These are phyloP conservation scores for Skeletonema marinoi DNA, from an alignment of 108 stramenopile species.

Conservation along the genomic window DNA sequence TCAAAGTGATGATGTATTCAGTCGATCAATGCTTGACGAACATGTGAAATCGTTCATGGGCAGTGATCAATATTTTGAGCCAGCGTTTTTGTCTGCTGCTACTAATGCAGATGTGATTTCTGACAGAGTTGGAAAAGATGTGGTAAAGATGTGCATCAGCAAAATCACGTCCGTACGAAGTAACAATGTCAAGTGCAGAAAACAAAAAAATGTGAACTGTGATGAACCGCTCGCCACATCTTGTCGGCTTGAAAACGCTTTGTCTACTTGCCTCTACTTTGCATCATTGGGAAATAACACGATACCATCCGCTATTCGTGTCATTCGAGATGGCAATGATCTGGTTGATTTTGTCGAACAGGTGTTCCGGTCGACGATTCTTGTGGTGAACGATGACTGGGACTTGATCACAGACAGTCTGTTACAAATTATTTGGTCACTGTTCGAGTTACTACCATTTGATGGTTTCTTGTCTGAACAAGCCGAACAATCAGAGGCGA, in stretches of 20 bases:
- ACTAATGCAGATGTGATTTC: background rate
- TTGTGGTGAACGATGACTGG: conserved; percentile 16
- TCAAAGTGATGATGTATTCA: conserved; percentile 7
- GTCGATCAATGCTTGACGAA: conserved; percentile 21
- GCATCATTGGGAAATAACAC: conserved; percentile 20
- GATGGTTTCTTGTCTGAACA: background rate
- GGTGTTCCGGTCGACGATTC: conserved; percentile 25
- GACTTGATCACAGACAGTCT: conserved; percentile 10
- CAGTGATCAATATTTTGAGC: conserved; percentile 18
- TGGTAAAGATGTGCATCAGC: conserved; percentile 31
- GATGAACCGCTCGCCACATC: background rate
- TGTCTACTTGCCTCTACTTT: conserved; percentile 26
- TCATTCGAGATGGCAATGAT: conserved; percentile 16
- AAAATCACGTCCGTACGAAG: conserved; percentile 24
- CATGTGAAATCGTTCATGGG: conserved; percentile 14
- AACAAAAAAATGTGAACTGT: background rate
- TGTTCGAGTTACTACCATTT: conserved; percentile 34
- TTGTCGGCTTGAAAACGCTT: conserved; percentile 13
- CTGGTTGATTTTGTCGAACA: conserved; percentile 20
- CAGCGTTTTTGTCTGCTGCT: background rate
- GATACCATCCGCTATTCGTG: background rate
- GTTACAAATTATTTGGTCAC: conserved; percentile 26
- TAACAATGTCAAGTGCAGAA: background rate
- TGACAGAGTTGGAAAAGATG: conserved; percentile 15
- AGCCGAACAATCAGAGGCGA: background rate